Conservation (phyloP, 2,329 filamentous ascomycete species). For the Ceratocystis eucalypticola region DNA sequence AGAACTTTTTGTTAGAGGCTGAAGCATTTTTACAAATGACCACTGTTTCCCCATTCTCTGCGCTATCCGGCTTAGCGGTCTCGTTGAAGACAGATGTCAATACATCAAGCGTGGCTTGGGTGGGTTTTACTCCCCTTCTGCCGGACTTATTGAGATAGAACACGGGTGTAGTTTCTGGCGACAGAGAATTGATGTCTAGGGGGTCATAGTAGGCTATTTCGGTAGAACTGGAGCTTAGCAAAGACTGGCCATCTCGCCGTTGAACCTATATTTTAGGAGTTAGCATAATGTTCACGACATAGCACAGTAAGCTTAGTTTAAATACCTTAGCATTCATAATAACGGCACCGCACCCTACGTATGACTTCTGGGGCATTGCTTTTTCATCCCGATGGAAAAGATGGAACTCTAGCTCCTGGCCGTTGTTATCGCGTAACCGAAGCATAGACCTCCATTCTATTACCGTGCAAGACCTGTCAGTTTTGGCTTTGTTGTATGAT, state of each 20-base stretch:
- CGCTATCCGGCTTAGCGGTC: background rate
- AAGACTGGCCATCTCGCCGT: background rate
- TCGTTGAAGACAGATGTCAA: background rate
- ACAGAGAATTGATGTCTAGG: background rate
- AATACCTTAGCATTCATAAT: constrained; percentile 1
- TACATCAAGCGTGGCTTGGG: background rate
- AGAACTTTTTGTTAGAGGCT: constrained; percentile 34
- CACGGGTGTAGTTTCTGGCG: background rate
- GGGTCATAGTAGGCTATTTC: background rate
- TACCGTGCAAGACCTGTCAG: background rate
- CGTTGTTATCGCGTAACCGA: background rate
- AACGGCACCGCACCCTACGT: background rate
- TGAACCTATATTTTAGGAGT: background rate
- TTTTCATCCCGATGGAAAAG: background rate
- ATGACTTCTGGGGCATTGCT: background rate
- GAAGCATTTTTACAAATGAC: constrained; percentile 39
- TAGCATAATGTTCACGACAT: background rate
- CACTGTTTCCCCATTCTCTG: constrained; percentile 22
- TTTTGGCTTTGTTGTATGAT: background rate
- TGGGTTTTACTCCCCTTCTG: background rate
- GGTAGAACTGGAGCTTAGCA: background rate
- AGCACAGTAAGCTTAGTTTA: background rate
- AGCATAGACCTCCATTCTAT: background rate
- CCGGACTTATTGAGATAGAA: background rate
- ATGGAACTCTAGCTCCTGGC: background rate